These are phyloP conservation scores for Eimeria maxima DNA, from an alignment of 169 alveolate genomes.

Conservation along the genomic window DNA sequence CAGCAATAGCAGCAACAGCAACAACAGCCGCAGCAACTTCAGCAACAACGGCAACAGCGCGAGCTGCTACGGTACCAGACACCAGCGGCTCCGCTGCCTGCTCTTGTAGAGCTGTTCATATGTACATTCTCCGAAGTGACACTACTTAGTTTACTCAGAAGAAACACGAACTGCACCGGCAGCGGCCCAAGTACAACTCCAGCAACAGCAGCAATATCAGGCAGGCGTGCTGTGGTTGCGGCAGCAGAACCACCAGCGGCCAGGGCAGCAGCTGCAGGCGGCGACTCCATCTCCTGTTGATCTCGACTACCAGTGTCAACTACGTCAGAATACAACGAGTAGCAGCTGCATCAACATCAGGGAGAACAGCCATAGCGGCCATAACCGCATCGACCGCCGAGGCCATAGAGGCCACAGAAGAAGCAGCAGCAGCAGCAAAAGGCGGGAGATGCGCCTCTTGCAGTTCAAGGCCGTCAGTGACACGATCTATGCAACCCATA, in stretches of 20 bases:
- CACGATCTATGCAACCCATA: background rate
- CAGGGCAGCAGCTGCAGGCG: background rate
- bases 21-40: conserved; percentile 27
- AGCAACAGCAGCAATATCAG: conserved; percentile 8
- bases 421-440: conserved; percentile 27
- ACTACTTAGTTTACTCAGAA: background rate
- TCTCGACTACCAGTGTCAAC: background rate
- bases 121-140: background rate
- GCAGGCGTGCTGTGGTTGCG: background rate
- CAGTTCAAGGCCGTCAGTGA: background rate
- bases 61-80: conserved; percentile 23
- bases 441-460: conserved; percentile 48
- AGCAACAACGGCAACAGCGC: background rate
- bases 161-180: background rate
- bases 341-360: conserved; percentile 36
- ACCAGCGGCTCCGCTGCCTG: background rate
- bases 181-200: background rate
- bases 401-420: background rate
- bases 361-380: background rate
- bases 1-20: conserved; percentile 44
- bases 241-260: conserved; percentile 1
- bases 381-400: conserved; percentile 3
- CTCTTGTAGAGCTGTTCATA: background rate
- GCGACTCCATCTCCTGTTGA: background rate
- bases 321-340: background rate